phyloP scores from a whole-genome alignment of 208 protist genomes.

The Trypanosoma grayi region DNA sequence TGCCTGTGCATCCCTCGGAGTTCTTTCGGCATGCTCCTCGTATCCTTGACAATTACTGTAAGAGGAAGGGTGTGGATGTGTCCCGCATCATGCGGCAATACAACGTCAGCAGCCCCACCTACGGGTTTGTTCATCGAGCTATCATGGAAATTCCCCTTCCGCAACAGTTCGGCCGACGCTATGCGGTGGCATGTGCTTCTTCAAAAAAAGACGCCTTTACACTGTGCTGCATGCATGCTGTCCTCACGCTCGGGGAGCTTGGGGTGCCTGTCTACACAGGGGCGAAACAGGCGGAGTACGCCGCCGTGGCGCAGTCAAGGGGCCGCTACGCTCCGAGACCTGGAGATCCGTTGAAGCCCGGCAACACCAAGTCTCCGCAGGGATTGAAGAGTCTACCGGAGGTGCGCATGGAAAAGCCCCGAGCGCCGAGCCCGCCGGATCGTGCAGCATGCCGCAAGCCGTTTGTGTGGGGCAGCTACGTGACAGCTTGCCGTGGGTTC shows the following conservation, averaged over 20 bases:
- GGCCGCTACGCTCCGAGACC: slow-evolving; percentile 31
- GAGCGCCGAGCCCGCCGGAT: slow-evolving; percentile 9
- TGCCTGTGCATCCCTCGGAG: slow-evolving; percentile 47
- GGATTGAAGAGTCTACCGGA: slow-evolving; percentile 42
- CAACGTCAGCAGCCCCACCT: slow-evolving; percentile 30
- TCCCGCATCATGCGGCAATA: slow-evolving; percentile 68
- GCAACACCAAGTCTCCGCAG: slow-evolving; percentile 46
- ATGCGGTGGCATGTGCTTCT: slow-evolving; percentile 65
- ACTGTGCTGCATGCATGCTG: slow-evolving; percentile 65
- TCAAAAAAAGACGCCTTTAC: slow-evolving; percentile 46
- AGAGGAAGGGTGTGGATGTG: slow-evolving; percentile 43
- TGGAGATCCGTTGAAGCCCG: slow-evolving; percentile 21
- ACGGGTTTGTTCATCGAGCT: slow-evolving; percentile 70
- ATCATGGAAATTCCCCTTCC: slow-evolving; percentile 71
- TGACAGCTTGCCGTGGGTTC: slow-evolving; percentile 27
- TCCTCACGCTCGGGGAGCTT: slow-evolving; percentile 52
- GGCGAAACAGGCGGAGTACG: slow-evolving; percentile 41
- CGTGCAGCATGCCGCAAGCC: slow-evolving; percentile 23
- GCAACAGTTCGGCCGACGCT: slow-evolving; percentile 40
- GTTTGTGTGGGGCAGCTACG: slow-evolving; percentile 30
- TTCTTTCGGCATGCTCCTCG: slow-evolving; percentile 35
- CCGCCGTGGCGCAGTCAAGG: slow-evolving; percentile 18
- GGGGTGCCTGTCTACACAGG: slow-evolving; percentile 56
- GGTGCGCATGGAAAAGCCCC: slow-evolving; percentile 19
- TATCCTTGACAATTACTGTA: slow-evolving; percentile 40